Evolutionary conservation across 2,329 filamentous ascomycete genomes (phyloP).

Genomic region (Ophiostoma ips): DNA sequence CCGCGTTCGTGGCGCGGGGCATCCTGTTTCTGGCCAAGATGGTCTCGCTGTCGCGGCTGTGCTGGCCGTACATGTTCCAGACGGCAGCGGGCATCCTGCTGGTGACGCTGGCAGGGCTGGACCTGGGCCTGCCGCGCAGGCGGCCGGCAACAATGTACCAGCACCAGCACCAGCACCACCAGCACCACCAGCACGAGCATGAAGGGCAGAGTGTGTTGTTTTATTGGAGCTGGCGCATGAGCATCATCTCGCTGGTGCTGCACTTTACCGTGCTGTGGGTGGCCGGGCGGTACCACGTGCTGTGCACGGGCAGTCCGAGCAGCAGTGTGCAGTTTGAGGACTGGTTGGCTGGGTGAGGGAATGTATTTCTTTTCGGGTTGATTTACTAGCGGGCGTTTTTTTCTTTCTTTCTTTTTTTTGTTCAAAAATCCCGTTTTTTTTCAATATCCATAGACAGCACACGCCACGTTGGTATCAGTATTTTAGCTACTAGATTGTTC

Average conservation of each 20-base stretch:
- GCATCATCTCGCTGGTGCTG: constrained; percentile 20
- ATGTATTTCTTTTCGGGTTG: too few relatives aligned
- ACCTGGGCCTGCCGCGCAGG: constrained; percentile 33
- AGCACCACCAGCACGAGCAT: too few relatives aligned
- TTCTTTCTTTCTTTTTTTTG: too few relatives aligned
- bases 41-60: constrained; percentile 48
- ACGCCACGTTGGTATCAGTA: too few relatives aligned
- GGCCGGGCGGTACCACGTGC: constrained; percentile 9
- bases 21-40: constrained; percentile 56
- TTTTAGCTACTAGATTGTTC: too few relatives aligned
- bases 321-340: constrained; percentile 12
- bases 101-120: constrained; percentile 53
- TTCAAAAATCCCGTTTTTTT: too few relatives aligned
- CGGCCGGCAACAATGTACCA: not conserved
- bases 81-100: constrained; percentile 53
- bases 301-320: constrained; percentile 8
- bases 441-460: too few relatives aligned
- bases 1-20: constrained; percentile 35
- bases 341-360: constrained; percentile 3
- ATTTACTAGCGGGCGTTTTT: too few relatives aligned
- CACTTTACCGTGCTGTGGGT: constrained; percentile 23
- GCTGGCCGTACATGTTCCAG: constrained; percentile 57
- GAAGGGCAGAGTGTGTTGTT: not conserved
- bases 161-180: not conserved
- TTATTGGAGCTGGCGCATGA: constrained; percentile 22